Conservation (phyloP, 768 basidiomycete species). For the Candolleomyces efflorescens region DNA sequence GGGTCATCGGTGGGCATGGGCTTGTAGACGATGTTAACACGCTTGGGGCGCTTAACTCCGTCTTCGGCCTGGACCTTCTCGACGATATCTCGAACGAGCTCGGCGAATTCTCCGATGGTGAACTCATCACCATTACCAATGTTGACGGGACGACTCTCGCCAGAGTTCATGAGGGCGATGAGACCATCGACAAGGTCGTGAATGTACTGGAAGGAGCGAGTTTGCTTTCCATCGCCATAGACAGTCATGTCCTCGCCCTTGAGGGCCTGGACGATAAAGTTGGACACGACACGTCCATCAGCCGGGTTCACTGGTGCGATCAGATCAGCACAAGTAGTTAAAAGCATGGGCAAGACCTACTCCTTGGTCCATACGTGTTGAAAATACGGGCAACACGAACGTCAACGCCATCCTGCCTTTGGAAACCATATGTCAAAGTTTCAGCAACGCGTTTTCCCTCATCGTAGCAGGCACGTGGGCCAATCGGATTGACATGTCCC, state of each 20-base stretch:
- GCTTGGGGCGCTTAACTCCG: constrained; percentile 45
- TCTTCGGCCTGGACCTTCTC: constrained; percentile 90
- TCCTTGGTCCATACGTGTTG: constrained; percentile 91
- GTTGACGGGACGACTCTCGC: constrained; percentile 92
- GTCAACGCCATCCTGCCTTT: constrained; percentile 91
- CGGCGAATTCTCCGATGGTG: constrained; percentile 91
- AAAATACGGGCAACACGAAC: constrained; percentile 98
- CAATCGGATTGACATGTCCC: constrained; percentile 99
- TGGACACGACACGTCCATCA: constrained; percentile 97
- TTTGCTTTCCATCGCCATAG: constrained; percentile 91
- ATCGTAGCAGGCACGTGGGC: constrained; percentile 98
- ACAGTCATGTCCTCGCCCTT: constrained; percentile 97
- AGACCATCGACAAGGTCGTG: constrained; percentile 96
- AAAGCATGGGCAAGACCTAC: constrained; percentile 34
- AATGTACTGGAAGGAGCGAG: constrained; percentile 96
- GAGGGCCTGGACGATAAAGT: constrained; percentile 97
- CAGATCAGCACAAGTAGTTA: too few relatives aligned
- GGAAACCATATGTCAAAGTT: constrained; percentile 95
- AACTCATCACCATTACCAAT: constrained; percentile 96
- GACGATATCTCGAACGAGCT: constrained; percentile 87
- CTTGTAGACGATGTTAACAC: constrained; percentile 69
- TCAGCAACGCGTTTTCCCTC: constrained; percentile 99
- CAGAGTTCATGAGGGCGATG: constrained; percentile 92
- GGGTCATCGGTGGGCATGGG: constrained; percentile 92
- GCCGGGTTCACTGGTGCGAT: constrained; percentile 76